These are phyloP conservation scores for Aquanectria penicillioides DNA, from an alignment of 2,329 filamentous ascomycete genomes.

Conservation along the genomic window DNA sequence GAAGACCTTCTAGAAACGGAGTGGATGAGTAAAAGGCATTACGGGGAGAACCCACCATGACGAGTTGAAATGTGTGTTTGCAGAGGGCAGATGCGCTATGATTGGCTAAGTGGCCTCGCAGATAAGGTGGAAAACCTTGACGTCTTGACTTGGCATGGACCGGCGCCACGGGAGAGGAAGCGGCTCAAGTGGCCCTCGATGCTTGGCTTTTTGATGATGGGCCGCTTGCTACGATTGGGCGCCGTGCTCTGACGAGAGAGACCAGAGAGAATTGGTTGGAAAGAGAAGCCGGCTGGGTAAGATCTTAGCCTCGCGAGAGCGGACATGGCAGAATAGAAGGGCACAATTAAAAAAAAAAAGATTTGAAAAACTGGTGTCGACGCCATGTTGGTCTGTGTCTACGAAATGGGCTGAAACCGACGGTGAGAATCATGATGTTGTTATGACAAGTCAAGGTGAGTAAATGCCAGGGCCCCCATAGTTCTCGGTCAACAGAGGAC, in stretches of 20 bases:
- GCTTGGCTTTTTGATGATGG: not conserved
- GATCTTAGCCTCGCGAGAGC: not conserved
- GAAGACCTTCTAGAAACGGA: conserved; percentile 36
- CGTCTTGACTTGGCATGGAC: conserved; percentile 27
- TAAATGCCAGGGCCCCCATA: not conserved
- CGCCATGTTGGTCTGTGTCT: not conserved
- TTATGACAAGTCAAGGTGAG: not conserved
- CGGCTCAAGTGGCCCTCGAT: conserved; percentile 25
- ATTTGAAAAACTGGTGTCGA: not conserved
- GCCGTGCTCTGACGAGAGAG: not conserved
- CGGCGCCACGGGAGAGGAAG: conserved; percentile 30
- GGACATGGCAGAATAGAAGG: no score
- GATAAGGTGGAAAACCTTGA: conserved; percentile 36
- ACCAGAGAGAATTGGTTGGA: not conserved
- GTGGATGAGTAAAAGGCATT: conserved; percentile 7
- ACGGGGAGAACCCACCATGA: conserved; percentile 26
- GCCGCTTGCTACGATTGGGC: no score
- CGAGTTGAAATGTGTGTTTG: conserved; percentile 39
- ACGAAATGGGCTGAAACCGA: not conserved
- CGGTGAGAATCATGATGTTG: not conserved
- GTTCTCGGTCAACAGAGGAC: not conserved
- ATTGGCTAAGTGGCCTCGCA: conserved; percentile 30
- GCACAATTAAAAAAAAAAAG: not conserved
- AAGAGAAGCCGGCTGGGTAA: not conserved
- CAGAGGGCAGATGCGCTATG: conserved; percentile 21